Conservation (phyloP, 2,329 filamentous ascomycete species). For the Gremmenia infestans region DNA sequence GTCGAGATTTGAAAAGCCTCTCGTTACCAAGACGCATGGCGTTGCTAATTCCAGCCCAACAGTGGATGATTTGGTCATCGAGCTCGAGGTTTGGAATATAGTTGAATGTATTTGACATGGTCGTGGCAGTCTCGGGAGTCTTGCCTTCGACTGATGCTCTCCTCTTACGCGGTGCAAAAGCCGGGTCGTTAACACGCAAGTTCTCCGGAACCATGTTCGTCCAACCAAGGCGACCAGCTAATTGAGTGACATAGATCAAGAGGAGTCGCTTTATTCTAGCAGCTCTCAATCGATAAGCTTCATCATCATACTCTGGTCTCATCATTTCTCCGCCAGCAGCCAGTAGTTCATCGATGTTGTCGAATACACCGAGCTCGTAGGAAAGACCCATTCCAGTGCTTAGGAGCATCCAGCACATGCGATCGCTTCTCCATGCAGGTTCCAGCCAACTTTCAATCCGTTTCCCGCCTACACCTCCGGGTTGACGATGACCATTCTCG, state of each 20-base stretch:
- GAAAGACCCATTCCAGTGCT: constrained; percentile 86
- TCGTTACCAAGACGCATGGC: constrained; percentile 90
- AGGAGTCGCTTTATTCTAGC: constrained; percentile 80
- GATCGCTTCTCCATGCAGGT: constrained; percentile 88
- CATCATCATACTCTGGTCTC: constrained; percentile 66
- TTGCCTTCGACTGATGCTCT: constrained; percentile 46
- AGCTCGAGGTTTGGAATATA: constrained; percentile 63
- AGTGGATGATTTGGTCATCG: constrained; percentile 70
- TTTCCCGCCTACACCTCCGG: constrained; percentile 66
- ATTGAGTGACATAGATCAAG: constrained; percentile 86
- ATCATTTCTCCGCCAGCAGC: constrained; percentile 54
- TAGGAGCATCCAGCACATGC: constrained; percentile 97
- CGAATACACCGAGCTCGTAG: constrained; percentile 93
- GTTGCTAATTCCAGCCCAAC: constrained; percentile 90
- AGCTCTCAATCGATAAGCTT: constrained; percentile 70
- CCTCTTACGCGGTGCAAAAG: constrained; percentile 41
- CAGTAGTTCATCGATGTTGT: constrained; percentile 72
- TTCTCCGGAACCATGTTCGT: constrained; percentile 85
- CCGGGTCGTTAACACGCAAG: constrained; percentile 53
- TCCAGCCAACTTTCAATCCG: constrained; percentile 95
- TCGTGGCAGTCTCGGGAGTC: constrained; percentile 55
- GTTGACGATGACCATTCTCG: constrained; percentile 37
- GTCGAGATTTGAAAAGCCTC: constrained; percentile 78
- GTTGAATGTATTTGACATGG: constrained; percentile 54
- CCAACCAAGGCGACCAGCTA: constrained; percentile 87